Base-by-base conservation (phyloP, 2,329 filamentous ascomycete genomes). In the Cladophialophora chaetospira region DNA sequence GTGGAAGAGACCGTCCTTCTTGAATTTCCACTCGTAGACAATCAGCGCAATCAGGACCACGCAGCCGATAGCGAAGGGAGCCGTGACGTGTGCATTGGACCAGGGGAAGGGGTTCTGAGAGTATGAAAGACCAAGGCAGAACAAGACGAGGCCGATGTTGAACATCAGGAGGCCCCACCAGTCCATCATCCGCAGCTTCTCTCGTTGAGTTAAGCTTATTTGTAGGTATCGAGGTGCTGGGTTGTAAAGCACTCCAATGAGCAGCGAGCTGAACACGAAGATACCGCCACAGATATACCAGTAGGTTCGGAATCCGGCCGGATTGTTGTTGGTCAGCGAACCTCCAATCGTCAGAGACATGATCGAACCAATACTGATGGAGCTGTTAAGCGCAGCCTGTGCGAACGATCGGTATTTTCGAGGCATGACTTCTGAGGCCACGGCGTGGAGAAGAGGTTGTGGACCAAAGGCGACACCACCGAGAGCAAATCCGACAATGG, bases 21-120 rank as follows among this genome's bases (percentile, higher is more conserved):
- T 74, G 66, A 87, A 78, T 4, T 81, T 72, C 59, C 80, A 80
- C 68, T 85, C 77, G 71, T 83, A 80, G 55, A 75, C 69, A 25
- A 81, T 60, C 63, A 81, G 83, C 1, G 64, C 57, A 2, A 69
- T 62, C 11, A 75, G 70, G 23, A 79, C 68, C 3, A 78, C 49
- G 2, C 62, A 64, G 2, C 82, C 82, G 0, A 79, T 46, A 21
- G 79, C 68, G 5, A 85, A 66, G 1, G 82, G 75, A 2, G 71
- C 75, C 1, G 84, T 65, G 1, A 85, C 80, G 3, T 77, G 72
- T 0, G 75, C 70, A 5, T 77, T 76, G 2, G 65, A 66, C 82
- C 82, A 85, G n/a, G 75, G 82, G 81, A 82, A 84, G 80, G 84
- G 1, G 64, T 58, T 45, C 33, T 46, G 23, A 21, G 43, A 25